These are phyloP conservation scores for Datisca glomerata DNA, from an alignment of 306 rosid species.

Conservation along the genomic window DNA sequence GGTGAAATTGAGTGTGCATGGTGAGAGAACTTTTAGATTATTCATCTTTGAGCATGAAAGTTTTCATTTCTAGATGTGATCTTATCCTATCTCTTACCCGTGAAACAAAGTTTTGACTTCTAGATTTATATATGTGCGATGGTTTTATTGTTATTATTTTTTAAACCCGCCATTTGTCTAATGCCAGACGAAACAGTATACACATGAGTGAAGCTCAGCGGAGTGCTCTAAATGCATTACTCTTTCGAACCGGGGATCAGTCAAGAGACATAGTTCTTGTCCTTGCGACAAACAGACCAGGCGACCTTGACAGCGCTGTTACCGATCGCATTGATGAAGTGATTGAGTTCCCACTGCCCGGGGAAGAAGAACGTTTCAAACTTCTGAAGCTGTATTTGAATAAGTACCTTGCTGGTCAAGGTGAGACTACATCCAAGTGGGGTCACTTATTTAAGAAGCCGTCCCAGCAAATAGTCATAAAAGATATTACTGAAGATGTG, in stretches of 20 bases:
- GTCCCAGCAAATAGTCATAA: conserved; percentile 42
- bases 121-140: too few species aligned
- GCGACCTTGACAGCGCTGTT: conserved; percentile 85
- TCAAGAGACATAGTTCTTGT: conserved; percentile 94
- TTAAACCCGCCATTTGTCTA: background rate
- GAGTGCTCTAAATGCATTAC: conserved; percentile 95
- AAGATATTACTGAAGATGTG: conserved; percentile 60
- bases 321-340: conserved; percentile 97
- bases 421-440: conserved; percentile 26
- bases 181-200: conserved; percentile 89
- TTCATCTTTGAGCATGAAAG: too few species aligned
- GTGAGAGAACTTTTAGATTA: too few species aligned
- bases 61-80: too few species aligned
- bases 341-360: conserved; percentile 89
- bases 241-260: conserved; percentile 95
- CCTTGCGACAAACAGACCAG: conserved; percentile 96
- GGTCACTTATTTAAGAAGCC: conserved; percentile 34
- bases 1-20: too few species aligned
- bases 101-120: too few species aligned
- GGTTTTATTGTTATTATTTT: too few species aligned
- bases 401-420: conserved; percentile 51
- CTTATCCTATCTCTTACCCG: too few species aligned
- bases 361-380: conserved; percentile 80
- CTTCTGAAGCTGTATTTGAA: conserved; percentile 71
- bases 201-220: conserved; percentile 98